These are phyloP conservation scores for Dendrocalamus sinicus DNA, from an alignment of 176 grass and related monocot genomes.

Conservation along the genomic window DNA sequence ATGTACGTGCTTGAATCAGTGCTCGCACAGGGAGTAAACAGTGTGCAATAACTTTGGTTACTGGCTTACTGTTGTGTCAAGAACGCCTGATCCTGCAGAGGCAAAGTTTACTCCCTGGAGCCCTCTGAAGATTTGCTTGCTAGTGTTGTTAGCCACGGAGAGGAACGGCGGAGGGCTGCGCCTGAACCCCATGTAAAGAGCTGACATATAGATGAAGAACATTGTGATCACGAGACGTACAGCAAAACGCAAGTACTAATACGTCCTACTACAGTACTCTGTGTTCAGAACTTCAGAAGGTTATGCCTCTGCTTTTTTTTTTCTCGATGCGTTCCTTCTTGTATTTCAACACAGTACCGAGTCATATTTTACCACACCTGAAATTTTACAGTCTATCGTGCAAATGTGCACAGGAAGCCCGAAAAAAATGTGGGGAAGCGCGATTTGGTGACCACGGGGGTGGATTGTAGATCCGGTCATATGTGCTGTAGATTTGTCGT, in stretches of 20 bases:
- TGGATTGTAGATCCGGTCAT: neutral
- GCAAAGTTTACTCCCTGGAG: constrained; percentile 84
- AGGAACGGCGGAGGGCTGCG: constrained; percentile 83
- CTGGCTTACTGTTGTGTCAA: constrained; percentile 69
- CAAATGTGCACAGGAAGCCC: neutral
- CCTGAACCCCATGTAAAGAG: constrained; percentile 84
- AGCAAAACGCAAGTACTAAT: neutral
- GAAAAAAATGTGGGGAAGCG: neutral
- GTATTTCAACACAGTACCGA: neutral
- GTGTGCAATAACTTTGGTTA: neutral
- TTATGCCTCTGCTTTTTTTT: neutral
- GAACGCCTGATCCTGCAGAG: constrained; percentile 90
- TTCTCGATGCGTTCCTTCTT: neutral
- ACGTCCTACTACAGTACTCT: neutral
- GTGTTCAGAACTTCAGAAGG: neutral
- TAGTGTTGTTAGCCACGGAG: constrained; percentile 63
- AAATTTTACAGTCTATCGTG: neutral
- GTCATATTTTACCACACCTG: neutral
- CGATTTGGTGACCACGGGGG: neutral
- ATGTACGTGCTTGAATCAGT: neutral
- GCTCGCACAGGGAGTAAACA: neutral
- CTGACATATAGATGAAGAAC: constrained; percentile 27
- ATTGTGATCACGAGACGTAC: neutral
- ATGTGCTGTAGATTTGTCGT: constrained; percentile 3
- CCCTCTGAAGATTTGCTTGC: constrained; percentile 54